A percentile compares a stretch with the other conserved stretches of the same genome.
Evolutionary conservation across 148 eudicot genomes (phyloP).

Genomic region (Camellia sinensis): DNA sequence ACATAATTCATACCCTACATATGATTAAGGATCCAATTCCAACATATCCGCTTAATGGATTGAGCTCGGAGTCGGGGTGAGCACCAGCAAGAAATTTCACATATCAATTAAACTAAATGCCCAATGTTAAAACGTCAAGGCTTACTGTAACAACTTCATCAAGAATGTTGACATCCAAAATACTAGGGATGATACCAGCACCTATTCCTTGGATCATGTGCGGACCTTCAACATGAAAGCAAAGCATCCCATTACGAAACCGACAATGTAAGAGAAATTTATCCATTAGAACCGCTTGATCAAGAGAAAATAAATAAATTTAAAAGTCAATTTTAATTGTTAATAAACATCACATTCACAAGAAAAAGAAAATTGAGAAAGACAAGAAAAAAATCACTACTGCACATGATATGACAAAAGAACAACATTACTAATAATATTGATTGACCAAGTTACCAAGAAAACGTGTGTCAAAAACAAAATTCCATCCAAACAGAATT

Average conservation of each 20-base stretch:
- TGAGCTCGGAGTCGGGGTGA: neutral
- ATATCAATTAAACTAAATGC: conserved; percentile 12
- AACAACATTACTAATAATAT: neutral
- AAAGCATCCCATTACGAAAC: neutral
- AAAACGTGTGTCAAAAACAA: neutral
- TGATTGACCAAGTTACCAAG: neutral
- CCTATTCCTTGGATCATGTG: conserved; percentile 90
- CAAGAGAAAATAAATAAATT: neutral
- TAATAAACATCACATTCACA: neutral
- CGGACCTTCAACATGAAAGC: conserved; percentile 37
- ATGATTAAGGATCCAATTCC: neutral
- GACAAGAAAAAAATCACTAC: neutral
- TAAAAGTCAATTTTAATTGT: neutral
- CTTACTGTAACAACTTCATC: conserved; percentile 68
- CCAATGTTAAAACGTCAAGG: neutral
- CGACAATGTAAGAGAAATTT: neutral
- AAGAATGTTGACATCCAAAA: conserved; percentile 47
- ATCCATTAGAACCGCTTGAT: neutral
- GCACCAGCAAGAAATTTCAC: neutral
- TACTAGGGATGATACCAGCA: conserved; percentile 58
- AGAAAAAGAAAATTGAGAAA: neutral
- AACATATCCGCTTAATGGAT: neutral
- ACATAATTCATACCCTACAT: neutral
- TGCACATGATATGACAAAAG: neutral
- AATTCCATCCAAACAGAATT: neutral